phyloP scores from a whole-genome alignment of 2,329 filamentous ascomycete genomes.

The Westerdykella sp. region DNA sequence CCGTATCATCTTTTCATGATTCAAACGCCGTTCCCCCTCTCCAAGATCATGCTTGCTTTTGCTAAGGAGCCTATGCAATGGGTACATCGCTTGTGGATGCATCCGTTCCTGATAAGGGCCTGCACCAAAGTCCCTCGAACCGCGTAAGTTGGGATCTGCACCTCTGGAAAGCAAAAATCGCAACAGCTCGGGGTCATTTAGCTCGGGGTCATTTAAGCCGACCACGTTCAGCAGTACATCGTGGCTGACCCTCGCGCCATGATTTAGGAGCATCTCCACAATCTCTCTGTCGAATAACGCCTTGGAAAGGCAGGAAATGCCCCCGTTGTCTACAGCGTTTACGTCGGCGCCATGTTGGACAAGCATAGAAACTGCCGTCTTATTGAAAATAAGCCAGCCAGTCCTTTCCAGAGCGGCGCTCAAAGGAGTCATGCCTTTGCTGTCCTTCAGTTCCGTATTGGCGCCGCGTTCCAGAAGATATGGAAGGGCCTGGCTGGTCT shows the following conservation, averaged over 20 bases:
- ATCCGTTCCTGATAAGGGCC: neutral
- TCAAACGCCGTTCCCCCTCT: neutral
- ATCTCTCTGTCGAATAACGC: slow-evolving; percentile 4
- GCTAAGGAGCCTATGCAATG: neutral
- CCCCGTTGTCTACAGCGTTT: slow-evolving; percentile 5
- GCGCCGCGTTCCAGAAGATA: slow-evolving; percentile 10
- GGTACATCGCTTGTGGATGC: neutral
- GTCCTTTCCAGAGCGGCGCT: slow-evolving; percentile 11
- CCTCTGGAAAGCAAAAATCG: slow-evolving; percentile 3
- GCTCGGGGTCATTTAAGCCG: neutral
- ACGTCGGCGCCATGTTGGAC: slow-evolving; percentile 7
- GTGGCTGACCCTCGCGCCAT: slow-evolving; percentile 2
- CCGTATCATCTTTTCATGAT: neutral
- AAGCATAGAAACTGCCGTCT: slow-evolving; percentile 5
- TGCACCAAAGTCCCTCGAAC: neutral
- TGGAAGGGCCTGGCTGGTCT: slow-evolving; percentile 9
- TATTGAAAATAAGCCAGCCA: slow-evolving; percentile 1
- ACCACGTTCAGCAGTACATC: slow-evolving; percentile 5
- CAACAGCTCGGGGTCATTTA: slow-evolving; percentile 1
- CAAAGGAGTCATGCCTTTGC: slow-evolving; percentile 19
- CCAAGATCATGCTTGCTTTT: too few species aligned
- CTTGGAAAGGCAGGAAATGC: slow-evolving; percentile 6
- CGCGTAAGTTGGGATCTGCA: slow-evolving; percentile 4
- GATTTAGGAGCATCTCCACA: slow-evolving; percentile 3
- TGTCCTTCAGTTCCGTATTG: slow-evolving; percentile 10